Evolutionary conservation across 352 stramenopile genomes (phyloP).

Genomic region (Globisporangium apiculatum): DNA sequence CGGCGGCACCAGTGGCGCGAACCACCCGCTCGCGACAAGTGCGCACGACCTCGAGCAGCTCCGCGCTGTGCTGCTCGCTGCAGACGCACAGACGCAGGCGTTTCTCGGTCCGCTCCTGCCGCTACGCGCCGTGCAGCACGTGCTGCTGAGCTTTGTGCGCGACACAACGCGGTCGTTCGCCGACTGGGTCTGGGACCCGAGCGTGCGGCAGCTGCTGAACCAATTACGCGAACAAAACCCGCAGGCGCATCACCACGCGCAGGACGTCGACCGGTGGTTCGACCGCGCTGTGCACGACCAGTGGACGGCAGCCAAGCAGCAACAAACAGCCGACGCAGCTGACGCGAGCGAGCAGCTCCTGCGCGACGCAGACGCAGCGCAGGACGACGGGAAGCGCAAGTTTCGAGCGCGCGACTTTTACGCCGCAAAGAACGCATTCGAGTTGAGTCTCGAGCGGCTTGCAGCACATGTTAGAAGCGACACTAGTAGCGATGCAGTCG

Average conservation of each 20-base stretch:
- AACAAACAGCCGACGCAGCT: neutral
- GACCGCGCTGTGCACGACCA: conserved; percentile 20
- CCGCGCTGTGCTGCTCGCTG: conserved; percentile 25
- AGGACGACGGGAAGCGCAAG: conserved; percentile 56
- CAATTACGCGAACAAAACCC: conserved; percentile 34
- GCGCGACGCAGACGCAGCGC: conserved; percentile 32
- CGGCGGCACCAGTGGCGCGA: conserved; percentile 1
- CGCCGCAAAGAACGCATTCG: conserved; percentile 61
- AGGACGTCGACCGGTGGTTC: conserved; percentile 45
- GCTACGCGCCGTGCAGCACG: conserved; percentile 52
- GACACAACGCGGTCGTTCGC: conserved; percentile 53
- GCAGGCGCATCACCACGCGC: conserved; percentile 15
- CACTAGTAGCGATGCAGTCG: conserved; percentile 32
- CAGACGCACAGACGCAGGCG: conserved; percentile 43
- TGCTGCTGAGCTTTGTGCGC: conserved; percentile 62
- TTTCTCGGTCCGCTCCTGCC: conserved; percentile 54
- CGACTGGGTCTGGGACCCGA: conserved; percentile 73
- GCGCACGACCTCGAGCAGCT: conserved; percentile 29
- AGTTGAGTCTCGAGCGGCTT: conserved; percentile 31
- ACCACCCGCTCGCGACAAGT: conserved; percentile 5
- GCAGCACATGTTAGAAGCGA: conserved; percentile 34
- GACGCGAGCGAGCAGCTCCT: conserved; percentile 20
- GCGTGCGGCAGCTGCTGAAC: conserved; percentile 43
- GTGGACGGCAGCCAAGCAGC: neutral
- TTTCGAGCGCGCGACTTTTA: conserved; percentile 62